Base-by-base conservation (phyloP, 495 filamentous ascomycete genomes). In the Aspergillus ellipticus region DNA sequence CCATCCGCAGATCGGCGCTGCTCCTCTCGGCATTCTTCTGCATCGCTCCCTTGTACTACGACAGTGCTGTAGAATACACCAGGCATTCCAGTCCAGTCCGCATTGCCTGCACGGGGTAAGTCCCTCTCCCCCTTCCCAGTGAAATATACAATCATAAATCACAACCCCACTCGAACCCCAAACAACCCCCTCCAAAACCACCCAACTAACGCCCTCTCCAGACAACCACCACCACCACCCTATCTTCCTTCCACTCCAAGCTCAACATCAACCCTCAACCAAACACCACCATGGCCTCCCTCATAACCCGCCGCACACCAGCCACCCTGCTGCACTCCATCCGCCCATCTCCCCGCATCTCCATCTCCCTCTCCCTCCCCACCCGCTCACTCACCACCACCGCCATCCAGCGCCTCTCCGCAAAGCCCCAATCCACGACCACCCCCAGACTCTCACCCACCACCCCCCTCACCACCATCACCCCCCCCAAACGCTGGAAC, bases 401-500 rank as follows among this genome's bases (percentile, higher is more conserved):
- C 7, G 6, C 37, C n/a, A n/a, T n/a, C 20, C 45, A 37, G 11
- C 21, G 3, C 10, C 7, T 49, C 28, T 10, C 11, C 13, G 22
- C 45, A 24, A 11, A n/a, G 16, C 4, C 24, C 4, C 10, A 17
- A 17, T n/a, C 16, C 46, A n/a, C 10, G 26, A 41, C 20, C 49
- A 37, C 15, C 16, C 33, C 19, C 48, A 48, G n/a, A 42, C 42
- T 49, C 47, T 49, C 58, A 26, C 26, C 54, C 26, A 63, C 46
- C 28, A 51, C 28, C 42, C n/a, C 42, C 42, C 16, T 21, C 42
- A n/a, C 45, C 21, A 0, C 11, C 45, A 28, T 9, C 43, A 16
- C 73, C 74, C 13, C 60, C 55, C 49, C 62, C 61, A 8, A 73
- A 39, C n/a, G 68, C 51, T 53, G 56, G 16, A 53, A 59, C 6